Evolutionary conservation across 1,139 yeast species (phyloP).

Genomic region (Hemisphaericaspora xylanilytica): DNA sequence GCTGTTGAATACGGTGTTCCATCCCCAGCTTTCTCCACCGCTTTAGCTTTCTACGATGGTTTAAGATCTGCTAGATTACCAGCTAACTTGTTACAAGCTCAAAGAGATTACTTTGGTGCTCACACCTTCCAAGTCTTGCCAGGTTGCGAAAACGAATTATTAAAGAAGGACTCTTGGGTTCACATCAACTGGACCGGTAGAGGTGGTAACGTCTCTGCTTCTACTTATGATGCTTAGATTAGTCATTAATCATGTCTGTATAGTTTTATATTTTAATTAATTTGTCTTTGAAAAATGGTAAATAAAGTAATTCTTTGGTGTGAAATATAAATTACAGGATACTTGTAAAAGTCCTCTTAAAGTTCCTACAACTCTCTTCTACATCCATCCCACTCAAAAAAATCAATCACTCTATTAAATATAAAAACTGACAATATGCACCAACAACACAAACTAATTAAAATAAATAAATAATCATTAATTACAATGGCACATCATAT

Average conservation of each 20-base stretch:
- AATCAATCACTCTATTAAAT: slow-evolving; percentile 3
- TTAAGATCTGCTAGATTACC: slow-evolving; percentile 95
- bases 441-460: too few species aligned
- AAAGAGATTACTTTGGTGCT: slow-evolving; percentile 99
- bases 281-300: neutral
- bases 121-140: slow-evolving; percentile 97
- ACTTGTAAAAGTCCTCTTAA: too few species aligned
- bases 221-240: slow-evolving; percentile 85
- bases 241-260: neutral
- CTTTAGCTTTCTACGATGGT: slow-evolving; percentile 97
- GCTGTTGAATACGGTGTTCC: slow-evolving; percentile 89
- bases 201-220: slow-evolving; percentile 96
- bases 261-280: neutral
- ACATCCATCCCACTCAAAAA: neutral
- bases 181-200: slow-evolving; percentile 99
- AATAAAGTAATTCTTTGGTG: neutral
- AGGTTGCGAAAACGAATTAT: slow-evolving; percentile 69
- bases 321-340: too few species aligned
- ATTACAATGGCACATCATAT: slow-evolving; percentile 37
- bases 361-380: too few species aligned
- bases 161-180: slow-evolving; percentile 79
- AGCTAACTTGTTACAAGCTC: slow-evolving; percentile 98
- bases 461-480: slow-evolving; percentile 2
- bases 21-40: slow-evolving; percentile 96
- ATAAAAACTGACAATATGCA: too few species aligned